Base-by-base conservation (phyloP, 345 rosid species). In the Boechera stricta region DNA sequence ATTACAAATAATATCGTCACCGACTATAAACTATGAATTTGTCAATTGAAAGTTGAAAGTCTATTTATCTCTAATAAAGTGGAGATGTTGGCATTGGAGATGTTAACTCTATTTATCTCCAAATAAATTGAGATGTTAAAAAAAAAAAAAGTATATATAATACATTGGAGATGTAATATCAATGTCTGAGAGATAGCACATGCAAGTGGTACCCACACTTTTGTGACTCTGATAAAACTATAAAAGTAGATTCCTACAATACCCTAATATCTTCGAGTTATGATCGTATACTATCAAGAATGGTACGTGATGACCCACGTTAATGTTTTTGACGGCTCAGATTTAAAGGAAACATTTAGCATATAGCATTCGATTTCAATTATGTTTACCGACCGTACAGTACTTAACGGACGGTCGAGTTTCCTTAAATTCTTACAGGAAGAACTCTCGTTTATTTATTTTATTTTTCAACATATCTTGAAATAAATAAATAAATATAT, bases 331-430 rank as follows among this genome's bases (percentile, higher is more conserved):
- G 38, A 52, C 57, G 75, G 74, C 55, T 69, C 62, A 69, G 64
- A 69, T 76, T 52, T 42, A 52, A 55, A 48, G 29, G 13, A 13
- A 58, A 16, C 11, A 26, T 57, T 33, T 24, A 67, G 39, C 45
- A 38, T 26, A 35, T 48, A 60, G 73, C 67, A 67, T 66, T 51
- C 33, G 15, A 18, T 35, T 24, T 65, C 71, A 56, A 56, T 75
- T 75, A 38, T 33, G n/a, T 42, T 48, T 15, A 65, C 48, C 42
- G 60, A 67, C 63, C 79, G 79, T 76, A 76, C 79, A 26, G 73
- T 75, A 65, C 66, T 74, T 74, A 59, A 59, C 28, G 38, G 54
- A 51, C 69, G 64, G 64, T 60, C 63, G 39, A 60, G 74, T 76
- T 68, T 68, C 79, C 63, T 68, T 75, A 57, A 75, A 67, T 49